Percentiles rank a stretch among this genome's conserved stretches.
phyloP scores from a whole-genome alignment of 2,329 filamentous ascomycete species.

The Didymella pomorum region DNA sequence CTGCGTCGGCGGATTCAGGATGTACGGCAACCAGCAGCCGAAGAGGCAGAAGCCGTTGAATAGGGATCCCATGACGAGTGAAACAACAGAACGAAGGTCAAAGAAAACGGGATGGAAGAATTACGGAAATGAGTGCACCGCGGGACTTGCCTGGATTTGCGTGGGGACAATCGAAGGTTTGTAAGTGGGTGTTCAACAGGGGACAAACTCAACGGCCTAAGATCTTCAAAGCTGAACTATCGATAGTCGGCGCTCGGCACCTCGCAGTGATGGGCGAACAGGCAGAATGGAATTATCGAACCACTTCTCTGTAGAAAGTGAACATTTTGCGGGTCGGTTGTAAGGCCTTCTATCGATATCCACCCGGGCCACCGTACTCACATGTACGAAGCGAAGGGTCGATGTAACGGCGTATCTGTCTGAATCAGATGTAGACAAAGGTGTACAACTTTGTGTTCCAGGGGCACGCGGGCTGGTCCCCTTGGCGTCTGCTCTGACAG shows the following conservation, averaged over 20 bases:
- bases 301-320: neutral
- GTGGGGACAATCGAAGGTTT: slow-evolving; percentile 4
- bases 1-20: slow-evolving; percentile 1
- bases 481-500: slow-evolving; percentile 4
- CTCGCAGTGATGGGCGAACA: neutral
- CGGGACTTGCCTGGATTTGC: slow-evolving; percentile 6
- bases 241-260: slow-evolving; percentile 4
- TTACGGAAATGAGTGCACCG: slow-evolving; percentile 14
- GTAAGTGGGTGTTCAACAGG: slow-evolving; percentile 6
- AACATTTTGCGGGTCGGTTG: slow-evolving; percentile 7
- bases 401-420: neutral
- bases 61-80: slow-evolving; percentile 22
- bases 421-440: neutral
- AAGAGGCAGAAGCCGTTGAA: slow-evolving; percentile 26
- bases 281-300: slow-evolving; percentile 3
- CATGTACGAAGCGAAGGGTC: neutral
- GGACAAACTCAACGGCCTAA: slow-evolving; percentile 1
- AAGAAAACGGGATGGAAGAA: neutral
- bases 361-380: neutral
- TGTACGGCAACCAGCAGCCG: slow-evolving; percentile 28
- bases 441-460: slow-evolving; percentile 4
- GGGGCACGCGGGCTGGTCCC: slow-evolving; percentile 1
- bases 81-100: slow-evolving; percentile 3
- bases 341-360: slow-evolving; percentile 10
- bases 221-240: slow-evolving; percentile 6